Evolutionary conservation across 805 yeast genomes (phyloP), one percentile per base, ranked within the genome.

Genomic region (Candida argentea): DNA sequence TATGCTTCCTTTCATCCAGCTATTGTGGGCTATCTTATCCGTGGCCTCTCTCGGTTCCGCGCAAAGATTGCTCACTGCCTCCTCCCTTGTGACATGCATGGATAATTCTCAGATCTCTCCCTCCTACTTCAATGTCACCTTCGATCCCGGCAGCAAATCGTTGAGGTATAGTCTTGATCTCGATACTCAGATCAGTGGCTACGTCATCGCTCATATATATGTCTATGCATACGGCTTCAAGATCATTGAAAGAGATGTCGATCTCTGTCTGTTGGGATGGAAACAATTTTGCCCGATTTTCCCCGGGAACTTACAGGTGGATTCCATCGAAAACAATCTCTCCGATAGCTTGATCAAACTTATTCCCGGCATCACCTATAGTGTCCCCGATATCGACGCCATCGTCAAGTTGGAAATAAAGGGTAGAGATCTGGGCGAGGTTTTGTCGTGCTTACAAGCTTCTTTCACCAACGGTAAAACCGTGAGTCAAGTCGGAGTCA

Each of bases 261-360:
- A 84, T 45, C 57, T 84, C 34, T 87, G 96, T 59, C 32, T 37
- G 17, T 53, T 71, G 29, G 71, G 71, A 18, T 77, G 93, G 80
- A 80, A 79, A 46, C 94, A 87, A 57, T 82, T 87, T 48, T 87
- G 96, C 55, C 95, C 95, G 1, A 51, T 87, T 19, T 75, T 65
- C 42, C 87, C 95, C 0, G 95, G 95, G 18, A 56, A 72, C 22
- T 70, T 87, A 46, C 83, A 81, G 42, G 68, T 87, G 28, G 78
- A 80, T 38, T 73, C 91, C 14, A 57, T 78, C 32, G 70, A 74
- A 50, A 73, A 81, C 37, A 63, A 77, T 22, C 52, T 73, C 12
- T 8, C 7, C 9, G 41, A 55, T 7, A 40, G 45, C 12, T 73
- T 76, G 38, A 71, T 67, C 16, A 48, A 59, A 20, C 52, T 61